These are phyloP conservation scores for Aspergillus ellipticus DNA, from an alignment of 495 filamentous ascomycete genomes.

Conservation along the genomic window DNA sequence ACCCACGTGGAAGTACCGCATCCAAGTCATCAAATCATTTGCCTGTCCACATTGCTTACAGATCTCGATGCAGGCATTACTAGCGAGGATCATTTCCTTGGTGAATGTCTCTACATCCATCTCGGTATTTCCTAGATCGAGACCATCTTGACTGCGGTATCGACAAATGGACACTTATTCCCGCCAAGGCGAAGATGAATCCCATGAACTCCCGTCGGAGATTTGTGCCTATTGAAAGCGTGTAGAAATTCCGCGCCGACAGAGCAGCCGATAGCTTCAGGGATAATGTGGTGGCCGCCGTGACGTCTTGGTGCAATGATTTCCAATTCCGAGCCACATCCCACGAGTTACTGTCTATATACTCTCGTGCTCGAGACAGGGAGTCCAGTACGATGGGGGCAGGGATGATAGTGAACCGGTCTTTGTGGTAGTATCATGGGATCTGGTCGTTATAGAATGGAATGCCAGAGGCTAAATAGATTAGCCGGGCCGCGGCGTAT, in stretches of 20 bases:
- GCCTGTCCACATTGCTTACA: slow-evolving; percentile 3
- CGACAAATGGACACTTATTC: slow-evolving; percentile 16
- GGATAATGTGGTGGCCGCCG: background rate
- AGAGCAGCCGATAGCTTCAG: slow-evolving; percentile 4
- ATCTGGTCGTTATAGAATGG: slow-evolving; percentile 10
- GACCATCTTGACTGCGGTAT: background rate
- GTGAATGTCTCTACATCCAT: background rate
- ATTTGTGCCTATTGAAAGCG: slow-evolving; percentile 36
- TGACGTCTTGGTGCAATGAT: background rate
- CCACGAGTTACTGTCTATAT: background rate
- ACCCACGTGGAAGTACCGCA: background rate
- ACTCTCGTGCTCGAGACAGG: background rate
- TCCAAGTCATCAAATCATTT: slow-evolving; percentile 6
- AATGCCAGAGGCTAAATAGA: slow-evolving; percentile 16
- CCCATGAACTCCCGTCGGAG: slow-evolving; percentile 52
- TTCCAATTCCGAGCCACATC: background rate
- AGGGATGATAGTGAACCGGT: slow-evolving; percentile 10
- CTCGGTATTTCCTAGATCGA: background rate
- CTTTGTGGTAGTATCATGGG: slow-evolving; percentile 2
- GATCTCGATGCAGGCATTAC: slow-evolving; percentile 7
- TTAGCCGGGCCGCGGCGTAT: slow-evolving; percentile 17
- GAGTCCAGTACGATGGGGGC: slow-evolving; percentile 8
- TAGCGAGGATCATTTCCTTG: slow-evolving; percentile 7
- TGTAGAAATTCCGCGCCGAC: slow-evolving; percentile 18
- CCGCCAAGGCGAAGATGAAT: slow-evolving; percentile 39